phyloP scores from a whole-genome alignment of 208 protist species.

The Crithidia fasciculata region DNA sequence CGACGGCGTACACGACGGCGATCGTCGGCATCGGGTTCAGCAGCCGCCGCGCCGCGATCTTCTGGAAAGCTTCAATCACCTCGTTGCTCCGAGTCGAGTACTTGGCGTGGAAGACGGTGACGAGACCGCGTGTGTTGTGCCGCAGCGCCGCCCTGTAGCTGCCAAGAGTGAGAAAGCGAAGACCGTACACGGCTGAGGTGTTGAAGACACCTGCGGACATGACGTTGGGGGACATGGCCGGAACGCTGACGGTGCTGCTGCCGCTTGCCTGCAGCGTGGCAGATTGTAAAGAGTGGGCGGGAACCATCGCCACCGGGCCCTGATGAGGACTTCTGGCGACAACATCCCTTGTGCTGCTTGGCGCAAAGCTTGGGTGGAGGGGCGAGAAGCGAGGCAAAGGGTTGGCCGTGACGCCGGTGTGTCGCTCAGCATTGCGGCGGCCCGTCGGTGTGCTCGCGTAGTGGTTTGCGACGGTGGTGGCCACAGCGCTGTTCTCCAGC shows the following conservation, averaged over 20 bases:
- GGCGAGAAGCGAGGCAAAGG: slow-evolving; percentile 4
- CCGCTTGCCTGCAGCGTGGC: background rate
- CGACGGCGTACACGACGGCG: slow-evolving; percentile 79
- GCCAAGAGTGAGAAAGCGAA: slow-evolving; percentile 56
- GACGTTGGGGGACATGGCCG: slow-evolving; percentile 23
- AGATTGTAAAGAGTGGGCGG: background rate
- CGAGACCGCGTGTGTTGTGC: slow-evolving; percentile 55
- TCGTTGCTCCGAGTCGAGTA: slow-evolving; percentile 75
- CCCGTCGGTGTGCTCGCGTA: background rate
- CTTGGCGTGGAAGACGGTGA: slow-evolving; percentile 87
- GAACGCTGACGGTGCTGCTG: slow-evolving; percentile 1
- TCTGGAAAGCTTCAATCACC: slow-evolving; percentile 57
- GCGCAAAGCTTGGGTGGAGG: slow-evolving; percentile 1
- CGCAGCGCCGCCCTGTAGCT: slow-evolving; percentile 57
- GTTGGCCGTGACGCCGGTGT: background rate
- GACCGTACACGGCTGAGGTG: slow-evolving; percentile 26
- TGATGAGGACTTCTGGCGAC: background rate
- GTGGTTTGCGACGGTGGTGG: background rate
- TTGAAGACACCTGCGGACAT: slow-evolving; percentile 29
- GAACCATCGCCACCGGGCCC: background rate
- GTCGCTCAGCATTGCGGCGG: background rate
- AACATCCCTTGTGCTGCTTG: slow-evolving; percentile 1
- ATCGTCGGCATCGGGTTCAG: slow-evolving; percentile 73
- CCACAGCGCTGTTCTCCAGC: slow-evolving; percentile 1
- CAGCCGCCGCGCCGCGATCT: slow-evolving; percentile 56